Evolutionary conservation across 257 asterid species (phyloP).

Genomic region (Oldenlandia corymbosa): DNA sequence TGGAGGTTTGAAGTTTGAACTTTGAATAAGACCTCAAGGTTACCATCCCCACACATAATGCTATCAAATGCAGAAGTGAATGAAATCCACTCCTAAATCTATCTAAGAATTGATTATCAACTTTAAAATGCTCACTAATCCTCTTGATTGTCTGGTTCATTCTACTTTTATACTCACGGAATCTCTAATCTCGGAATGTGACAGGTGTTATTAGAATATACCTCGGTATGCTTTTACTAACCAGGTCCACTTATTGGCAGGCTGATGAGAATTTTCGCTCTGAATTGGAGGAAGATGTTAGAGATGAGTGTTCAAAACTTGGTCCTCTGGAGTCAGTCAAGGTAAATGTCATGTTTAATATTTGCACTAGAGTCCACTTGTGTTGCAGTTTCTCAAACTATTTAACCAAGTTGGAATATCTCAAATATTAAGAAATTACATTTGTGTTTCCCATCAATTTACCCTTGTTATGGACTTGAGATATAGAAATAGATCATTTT

Average conservation of each 20-base stretch:
- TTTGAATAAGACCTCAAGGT: no score
- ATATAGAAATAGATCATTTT: not conserved
- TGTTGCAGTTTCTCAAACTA: not conserved
- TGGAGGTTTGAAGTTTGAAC: no score
- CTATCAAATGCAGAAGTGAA: not conserved
- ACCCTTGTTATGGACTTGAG: not conserved
- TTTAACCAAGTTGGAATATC: not conserved
- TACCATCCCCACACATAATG: not conserved
- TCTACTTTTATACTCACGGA: not conserved
- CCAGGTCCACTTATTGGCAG: conserved; percentile 32
- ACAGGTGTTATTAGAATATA: not conserved
- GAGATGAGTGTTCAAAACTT: conserved; percentile 76
- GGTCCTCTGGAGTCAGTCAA: conserved; percentile 83
- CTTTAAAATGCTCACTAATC: not conserved
- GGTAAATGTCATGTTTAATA: conserved; percentile 29
- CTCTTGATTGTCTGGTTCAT: not conserved
- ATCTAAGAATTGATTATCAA: not conserved
- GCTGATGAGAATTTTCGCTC: conserved; percentile 61
- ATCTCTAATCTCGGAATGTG: not conserved
- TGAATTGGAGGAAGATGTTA: conserved; percentile 78
- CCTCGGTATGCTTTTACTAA: not conserved
- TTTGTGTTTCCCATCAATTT: not conserved
- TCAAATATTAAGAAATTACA: not conserved
- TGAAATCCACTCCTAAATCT: not conserved
- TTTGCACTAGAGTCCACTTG: not conserved